These are phyloP conservation scores for Alternaria sp. DNA, from an alignment of 2,329 filamentous ascomycete species.

Conservation along the genomic window DNA sequence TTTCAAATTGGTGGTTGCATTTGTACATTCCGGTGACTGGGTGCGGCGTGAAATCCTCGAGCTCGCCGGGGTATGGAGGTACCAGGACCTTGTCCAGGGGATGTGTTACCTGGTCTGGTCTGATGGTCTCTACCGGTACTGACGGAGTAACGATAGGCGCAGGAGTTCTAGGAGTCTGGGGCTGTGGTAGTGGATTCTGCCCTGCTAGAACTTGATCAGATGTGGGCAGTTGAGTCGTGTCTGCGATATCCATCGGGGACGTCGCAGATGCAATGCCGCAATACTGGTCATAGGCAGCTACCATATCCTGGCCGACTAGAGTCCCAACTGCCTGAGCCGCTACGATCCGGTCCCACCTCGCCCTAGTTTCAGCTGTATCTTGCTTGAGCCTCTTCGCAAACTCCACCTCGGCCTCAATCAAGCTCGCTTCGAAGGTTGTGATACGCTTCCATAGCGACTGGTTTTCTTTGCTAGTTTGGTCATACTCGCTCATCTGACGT, in stretches of 20 bases:
- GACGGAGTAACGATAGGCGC: accelerated
- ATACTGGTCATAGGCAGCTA: no score
- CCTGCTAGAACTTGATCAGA: background rate
- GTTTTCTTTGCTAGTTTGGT: background rate
- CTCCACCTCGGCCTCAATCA: background rate
- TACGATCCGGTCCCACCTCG: no score
- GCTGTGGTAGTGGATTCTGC: background rate
- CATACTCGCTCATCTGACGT: background rate
- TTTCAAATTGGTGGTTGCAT: background rate
- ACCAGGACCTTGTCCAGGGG: background rate
- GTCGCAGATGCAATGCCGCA: no score
- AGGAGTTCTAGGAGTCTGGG: background rate
- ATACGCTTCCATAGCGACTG: background rate
- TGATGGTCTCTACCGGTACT: background rate
- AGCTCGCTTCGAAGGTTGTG: background rate
- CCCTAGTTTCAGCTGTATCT: background rate
- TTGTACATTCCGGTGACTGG: background rate
- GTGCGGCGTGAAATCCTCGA: background rate
- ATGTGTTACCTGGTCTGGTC: background rate
- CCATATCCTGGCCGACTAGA: no score
- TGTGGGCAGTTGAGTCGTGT: background rate
- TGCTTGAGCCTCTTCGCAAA: background rate
- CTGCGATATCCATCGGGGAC: no score
- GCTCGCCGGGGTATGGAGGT: background rate
- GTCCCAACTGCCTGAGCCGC: no score